phyloP scores from a whole-genome alignment of 805 yeast species.

The Debaryomyces castellii region DNA sequence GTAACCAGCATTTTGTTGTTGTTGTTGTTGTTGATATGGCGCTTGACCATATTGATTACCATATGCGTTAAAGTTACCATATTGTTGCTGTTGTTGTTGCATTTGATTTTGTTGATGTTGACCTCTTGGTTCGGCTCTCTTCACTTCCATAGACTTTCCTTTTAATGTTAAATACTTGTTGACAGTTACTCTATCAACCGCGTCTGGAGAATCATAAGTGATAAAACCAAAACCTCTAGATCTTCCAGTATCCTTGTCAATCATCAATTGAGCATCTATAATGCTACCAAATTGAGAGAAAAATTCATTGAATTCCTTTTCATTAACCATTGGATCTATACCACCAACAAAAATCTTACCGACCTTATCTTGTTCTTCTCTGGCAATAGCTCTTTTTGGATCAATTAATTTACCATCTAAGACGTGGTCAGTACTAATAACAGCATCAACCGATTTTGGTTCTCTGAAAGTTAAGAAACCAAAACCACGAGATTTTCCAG shows the following conservation, averaged over 20 bases:
- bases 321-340: slow-evolving; percentile 89
- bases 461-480: slow-evolving; percentile 88
- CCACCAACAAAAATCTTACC: slow-evolving; percentile 98
- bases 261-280: slow-evolving; percentile 94
- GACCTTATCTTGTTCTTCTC: slow-evolving; percentile 94
- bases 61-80: slow-evolving; percentile 15
- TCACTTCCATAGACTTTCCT: slow-evolving; percentile 82
- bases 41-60: slow-evolving; percentile 23
- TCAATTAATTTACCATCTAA: slow-evolving; percentile 95
- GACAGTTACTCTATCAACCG: slow-evolving; percentile 84
- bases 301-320: slow-evolving; percentile 81
- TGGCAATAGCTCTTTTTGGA: slow-evolving; percentile 96
- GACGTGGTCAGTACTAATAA: slow-evolving; percentile 80
- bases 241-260: slow-evolving; percentile 95
- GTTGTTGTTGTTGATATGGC: too few species aligned
- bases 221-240: slow-evolving; percentile 97
- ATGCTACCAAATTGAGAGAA: slow-evolving; percentile 87
- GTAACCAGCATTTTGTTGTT: slow-evolving; percentile 20
- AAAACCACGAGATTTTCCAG: slow-evolving; percentile 92
- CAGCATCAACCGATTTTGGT: slow-evolving; percentile 81
- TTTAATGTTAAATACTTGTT: slow-evolving; percentile 80
- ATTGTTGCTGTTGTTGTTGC: slow-evolving; percentile 26
- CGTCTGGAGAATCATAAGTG: slow-evolving; percentile 91
- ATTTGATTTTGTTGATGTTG: slow-evolving; percentile 50
- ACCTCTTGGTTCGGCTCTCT: slow-evolving; percentile 80